Conservation (phyloP, 495 filamentous ascomycete genomes). For the Pseudotulostoma volvatum region DNA sequence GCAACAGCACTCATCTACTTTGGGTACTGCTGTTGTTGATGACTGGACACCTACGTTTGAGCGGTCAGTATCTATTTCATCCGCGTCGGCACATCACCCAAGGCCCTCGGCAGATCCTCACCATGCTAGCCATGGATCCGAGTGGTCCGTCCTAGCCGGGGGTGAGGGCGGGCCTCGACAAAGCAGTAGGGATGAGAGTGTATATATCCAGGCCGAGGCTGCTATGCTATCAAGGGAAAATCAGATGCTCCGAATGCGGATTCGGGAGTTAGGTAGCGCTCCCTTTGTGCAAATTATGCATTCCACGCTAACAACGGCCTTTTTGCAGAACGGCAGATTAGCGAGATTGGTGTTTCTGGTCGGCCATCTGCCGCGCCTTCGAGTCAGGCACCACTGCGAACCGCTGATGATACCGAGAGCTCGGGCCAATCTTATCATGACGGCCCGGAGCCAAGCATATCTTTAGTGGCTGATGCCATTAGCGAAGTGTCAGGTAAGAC, state of each 20-base stretch:
- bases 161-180: constrained; percentile 12
- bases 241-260: constrained; percentile 74
- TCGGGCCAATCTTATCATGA: neutral
- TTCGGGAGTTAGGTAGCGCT: constrained; percentile 45
- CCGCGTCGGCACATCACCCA: constrained; percentile 7
- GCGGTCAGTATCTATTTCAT: constrained; percentile 37
- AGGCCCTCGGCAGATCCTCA: constrained; percentile 1
- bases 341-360: too few species aligned
- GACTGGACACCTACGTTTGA: constrained; percentile 53
- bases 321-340: neutral
- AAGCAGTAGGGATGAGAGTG: constrained; percentile 54
- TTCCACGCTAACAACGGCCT: neutral
- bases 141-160: neutral
- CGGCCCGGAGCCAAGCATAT: neutral
- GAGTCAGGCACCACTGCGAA: neutral
- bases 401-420: neutral
- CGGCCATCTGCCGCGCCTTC: neutral
- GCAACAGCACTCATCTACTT: constrained; percentile 9
- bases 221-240: constrained; percentile 79
- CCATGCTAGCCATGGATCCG: constrained; percentile 1
- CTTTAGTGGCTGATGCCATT: neutral
- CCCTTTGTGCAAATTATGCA: neutral
- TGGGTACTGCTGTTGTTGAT: constrained; percentile 40
- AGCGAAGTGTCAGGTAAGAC: neutral
- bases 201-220: constrained; percentile 86